phyloP scores from a whole-genome alignment of 2,329 filamentous ascomycete genomes.

The Dryadomyces quercus-mongolicae region DNA sequence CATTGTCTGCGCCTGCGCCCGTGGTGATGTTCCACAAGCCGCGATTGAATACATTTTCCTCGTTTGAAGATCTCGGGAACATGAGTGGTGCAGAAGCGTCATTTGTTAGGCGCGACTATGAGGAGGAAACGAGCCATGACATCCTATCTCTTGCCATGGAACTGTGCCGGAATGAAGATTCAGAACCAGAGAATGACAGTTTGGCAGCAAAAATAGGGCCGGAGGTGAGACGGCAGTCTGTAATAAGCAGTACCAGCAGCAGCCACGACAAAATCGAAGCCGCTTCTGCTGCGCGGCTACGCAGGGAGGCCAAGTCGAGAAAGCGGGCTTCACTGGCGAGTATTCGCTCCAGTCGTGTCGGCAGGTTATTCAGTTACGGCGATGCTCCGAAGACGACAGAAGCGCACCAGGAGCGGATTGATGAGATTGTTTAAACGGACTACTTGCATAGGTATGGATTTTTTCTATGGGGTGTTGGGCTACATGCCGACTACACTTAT shows the following conservation, averaged over 20 bases:
- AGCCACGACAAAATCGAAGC: slow-evolving; percentile 14
- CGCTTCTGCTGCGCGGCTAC: slow-evolving; percentile 15
- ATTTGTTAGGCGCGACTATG: background rate
- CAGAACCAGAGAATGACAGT: background rate
- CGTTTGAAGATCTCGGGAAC: background rate
- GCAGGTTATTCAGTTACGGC: background rate
- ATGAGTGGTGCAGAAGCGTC: background rate
- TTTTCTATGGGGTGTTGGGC: no score
- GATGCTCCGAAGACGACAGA: background rate
- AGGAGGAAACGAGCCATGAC: background rate
- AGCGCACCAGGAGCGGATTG: background rate
- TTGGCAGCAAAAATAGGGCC: background rate
- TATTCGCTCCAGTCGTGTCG: background rate
- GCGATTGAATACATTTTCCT: background rate
- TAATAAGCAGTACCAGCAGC: slow-evolving; percentile 6
- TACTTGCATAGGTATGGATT: no score
- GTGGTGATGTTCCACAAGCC: background rate
- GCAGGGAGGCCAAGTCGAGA: slow-evolving; percentile 20
- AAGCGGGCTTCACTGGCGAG: slow-evolving; percentile 10
- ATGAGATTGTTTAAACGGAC: background rate
- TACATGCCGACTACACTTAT: no score
- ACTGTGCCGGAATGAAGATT: background rate
- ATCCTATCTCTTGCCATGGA: background rate
- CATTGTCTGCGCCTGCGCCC: slow-evolving; percentile 2
- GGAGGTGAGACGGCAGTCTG: background rate